These are phyloP conservation scores for Pythium rhizo-oryzae DNA, from an alignment of 352 stramenopile species.

Conservation along the genomic window DNA sequence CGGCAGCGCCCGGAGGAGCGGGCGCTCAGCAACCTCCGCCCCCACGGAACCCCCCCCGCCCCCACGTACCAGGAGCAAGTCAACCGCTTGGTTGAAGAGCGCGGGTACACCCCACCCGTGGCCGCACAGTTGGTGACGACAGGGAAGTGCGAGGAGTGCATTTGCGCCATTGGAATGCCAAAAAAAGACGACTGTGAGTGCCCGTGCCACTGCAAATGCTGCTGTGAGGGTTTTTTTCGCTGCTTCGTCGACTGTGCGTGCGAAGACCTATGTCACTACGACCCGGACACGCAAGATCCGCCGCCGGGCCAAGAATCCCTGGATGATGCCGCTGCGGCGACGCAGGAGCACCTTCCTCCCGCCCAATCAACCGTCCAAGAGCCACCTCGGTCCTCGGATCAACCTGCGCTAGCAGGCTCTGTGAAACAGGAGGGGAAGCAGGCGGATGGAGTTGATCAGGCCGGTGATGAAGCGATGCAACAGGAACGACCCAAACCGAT, in stretches of 20 bases:
- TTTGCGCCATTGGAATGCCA: neutral
- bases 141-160: conserved; percentile 2
- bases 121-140: neutral
- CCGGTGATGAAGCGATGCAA: too few species aligned
- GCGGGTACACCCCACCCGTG: neutral
- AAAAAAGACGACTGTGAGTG: conserved; percentile 10
- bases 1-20: neutral
- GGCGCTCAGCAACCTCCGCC: too few species aligned
- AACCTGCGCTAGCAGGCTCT: too few species aligned
- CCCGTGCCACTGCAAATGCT: conserved; percentile 2
- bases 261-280: neutral
- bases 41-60: neutral
- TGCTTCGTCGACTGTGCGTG: neutral
- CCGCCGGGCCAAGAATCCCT: too few species aligned
- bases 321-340: neutral
- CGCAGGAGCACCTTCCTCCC: neutral
- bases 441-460: too few species aligned
- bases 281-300: too few species aligned
- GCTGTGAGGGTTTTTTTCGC: neutral
- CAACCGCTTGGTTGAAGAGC: neutral
- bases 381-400: too few species aligned
- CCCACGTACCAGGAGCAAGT: neutral
- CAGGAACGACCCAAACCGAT: too few species aligned
- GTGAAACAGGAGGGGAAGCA: too few species aligned
- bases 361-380: too few species aligned